Percentiles rank a stretch among this genome's conserved stretches.
phyloP scores from a whole-genome alignment of 345 rosid genomes.

The Ricinus communis region DNA sequence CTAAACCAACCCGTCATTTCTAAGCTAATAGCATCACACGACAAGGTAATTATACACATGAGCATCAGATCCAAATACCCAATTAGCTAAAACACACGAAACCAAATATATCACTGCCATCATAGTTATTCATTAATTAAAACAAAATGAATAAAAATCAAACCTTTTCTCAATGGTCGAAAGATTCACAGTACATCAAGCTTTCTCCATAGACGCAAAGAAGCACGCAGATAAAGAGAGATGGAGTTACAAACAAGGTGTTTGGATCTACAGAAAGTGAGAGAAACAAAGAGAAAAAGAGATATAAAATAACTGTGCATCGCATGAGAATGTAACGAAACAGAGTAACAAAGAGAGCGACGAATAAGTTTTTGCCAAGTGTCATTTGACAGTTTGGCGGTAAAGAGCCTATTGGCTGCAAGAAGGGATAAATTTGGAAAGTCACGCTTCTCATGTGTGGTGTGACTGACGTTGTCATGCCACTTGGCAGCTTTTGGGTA shows the following conservation, averaged over 20 bases:
- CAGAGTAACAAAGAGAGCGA: not conserved
- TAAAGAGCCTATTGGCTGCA: not conserved
- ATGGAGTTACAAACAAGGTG: not conserved
- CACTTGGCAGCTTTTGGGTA: constrained; percentile 24
- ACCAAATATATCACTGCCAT: not conserved
- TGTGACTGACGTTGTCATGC: constrained; percentile 11
- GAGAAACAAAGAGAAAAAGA: constrained; percentile 5
- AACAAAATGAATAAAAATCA: constrained; percentile 10
- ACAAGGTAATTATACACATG: not conserved
- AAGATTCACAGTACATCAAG: constrained; percentile 10
- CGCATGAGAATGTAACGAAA: constrained; percentile 28
- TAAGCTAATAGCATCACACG: not conserved
- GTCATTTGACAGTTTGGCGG: constrained; percentile 8
- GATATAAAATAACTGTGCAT: constrained; percentile 25
- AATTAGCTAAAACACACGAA: constrained; percentile 16
- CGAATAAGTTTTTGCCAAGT: constrained; percentile 32
- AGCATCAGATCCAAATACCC: constrained; percentile 33
- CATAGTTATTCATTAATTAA: not conserved
- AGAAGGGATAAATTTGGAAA: constrained; percentile 28
- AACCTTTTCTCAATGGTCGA: constrained; percentile 33
- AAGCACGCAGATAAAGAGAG: not conserved
- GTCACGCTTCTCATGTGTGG: constrained; percentile 9
- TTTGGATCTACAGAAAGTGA: constrained; percentile 35
- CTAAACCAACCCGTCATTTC: not conserved
- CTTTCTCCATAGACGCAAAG: not conserved